Base-by-base conservation (phyloP, 2,329 filamentous ascomycete genomes). In the Penicillium vulpinum region DNA sequence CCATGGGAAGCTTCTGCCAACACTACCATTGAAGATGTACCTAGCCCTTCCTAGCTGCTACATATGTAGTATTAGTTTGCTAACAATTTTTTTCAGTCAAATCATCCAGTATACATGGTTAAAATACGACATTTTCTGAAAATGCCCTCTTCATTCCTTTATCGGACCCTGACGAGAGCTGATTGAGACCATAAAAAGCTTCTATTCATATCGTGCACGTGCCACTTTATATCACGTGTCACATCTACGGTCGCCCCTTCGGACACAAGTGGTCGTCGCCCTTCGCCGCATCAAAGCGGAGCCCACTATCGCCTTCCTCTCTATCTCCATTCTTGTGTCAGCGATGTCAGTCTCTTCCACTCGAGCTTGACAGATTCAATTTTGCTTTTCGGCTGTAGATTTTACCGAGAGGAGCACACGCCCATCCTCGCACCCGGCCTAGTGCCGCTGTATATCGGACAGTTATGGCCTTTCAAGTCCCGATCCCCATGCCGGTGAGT, bases 381-480 rank as follows among this genome's bases (percentile, higher is more conserved):
- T 48, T 47, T 22, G n/a, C 28, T 45, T 47, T 51, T 35, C 9
- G 5, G 28, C 31, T 46, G 13, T 40, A 51, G 35, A 51, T 48
- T 36, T 45, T 18, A 48, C 35, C 22, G 36, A 46, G 51, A 62
- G 64, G 65, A 64, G 63, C 48, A 58, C 44, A 57, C 54, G 43
- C 39, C 51, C 45, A 51, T 40, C 44, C 61, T 57, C 59, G 46
- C 58, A 45, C 60, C 71, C 73, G 74, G 74, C 74, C 70, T 48
- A 68, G 73, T 58, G 73, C 74, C 73, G 73, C 71, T 66, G 51
- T 64, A 58, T 48, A 64, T 64, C 62, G 62, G 68, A 69, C 66
- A 67, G 77, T 58, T 67, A 83, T 83, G 81, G 80, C 80, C 69
- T 80, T 82, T 66, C 79, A 80, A 70, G 73, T 77, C 64, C 75